Conservation (phyloP, 2,329 filamentous ascomycete genomes). For the Aspergillus sp. region DNA sequence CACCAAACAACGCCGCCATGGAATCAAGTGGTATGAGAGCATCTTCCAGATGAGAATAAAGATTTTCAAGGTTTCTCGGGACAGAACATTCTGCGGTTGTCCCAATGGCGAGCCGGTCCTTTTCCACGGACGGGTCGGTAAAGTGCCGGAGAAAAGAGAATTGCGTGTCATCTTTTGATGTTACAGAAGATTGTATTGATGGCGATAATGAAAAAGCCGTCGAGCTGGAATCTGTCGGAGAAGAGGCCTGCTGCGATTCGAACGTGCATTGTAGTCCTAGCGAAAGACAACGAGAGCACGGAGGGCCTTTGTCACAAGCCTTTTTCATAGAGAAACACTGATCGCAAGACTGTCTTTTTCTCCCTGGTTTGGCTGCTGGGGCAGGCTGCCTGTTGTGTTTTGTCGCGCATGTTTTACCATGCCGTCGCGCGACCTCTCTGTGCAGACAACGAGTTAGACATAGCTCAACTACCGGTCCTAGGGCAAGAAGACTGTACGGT, state of each 20-base stretch:
- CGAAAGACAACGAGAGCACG: slow-evolving; percentile 26
- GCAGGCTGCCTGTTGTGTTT: slow-evolving; percentile 29
- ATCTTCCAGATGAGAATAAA: slow-evolving; percentile 29
- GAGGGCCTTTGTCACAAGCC: slow-evolving; percentile 25
- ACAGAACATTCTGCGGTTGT: slow-evolving; percentile 31
- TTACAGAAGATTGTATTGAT: background rate
- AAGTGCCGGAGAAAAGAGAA: slow-evolving; percentile 32
- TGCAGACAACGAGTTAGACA: background rate
- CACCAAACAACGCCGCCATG: slow-evolving; percentile 13
- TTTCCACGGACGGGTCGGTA: slow-evolving; percentile 27
- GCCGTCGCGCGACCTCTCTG: slow-evolving; percentile 31
- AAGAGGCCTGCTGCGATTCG: background rate
- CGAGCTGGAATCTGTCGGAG: slow-evolving; percentile 1
- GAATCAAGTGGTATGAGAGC: slow-evolving; percentile 24
- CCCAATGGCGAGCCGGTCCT: slow-evolving; percentile 30
- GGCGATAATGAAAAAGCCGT: slow-evolving; percentile 4
- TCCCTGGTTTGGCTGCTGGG: slow-evolving; percentile 27
- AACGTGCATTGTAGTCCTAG: slow-evolving; percentile 25
- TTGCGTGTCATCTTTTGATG: slow-evolving; percentile 10
- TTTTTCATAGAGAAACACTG: slow-evolving; percentile 26
- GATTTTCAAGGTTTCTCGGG: slow-evolving; percentile 26
- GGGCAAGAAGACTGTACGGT: slow-evolving; percentile 14
- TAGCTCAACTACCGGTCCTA: background rate
- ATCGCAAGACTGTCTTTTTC: slow-evolving; percentile 32
- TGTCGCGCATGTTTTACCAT: slow-evolving; percentile 30